phyloP scores from a whole-genome alignment of 352 stramenopile species.

The Aphanomyces invadans region DNA sequence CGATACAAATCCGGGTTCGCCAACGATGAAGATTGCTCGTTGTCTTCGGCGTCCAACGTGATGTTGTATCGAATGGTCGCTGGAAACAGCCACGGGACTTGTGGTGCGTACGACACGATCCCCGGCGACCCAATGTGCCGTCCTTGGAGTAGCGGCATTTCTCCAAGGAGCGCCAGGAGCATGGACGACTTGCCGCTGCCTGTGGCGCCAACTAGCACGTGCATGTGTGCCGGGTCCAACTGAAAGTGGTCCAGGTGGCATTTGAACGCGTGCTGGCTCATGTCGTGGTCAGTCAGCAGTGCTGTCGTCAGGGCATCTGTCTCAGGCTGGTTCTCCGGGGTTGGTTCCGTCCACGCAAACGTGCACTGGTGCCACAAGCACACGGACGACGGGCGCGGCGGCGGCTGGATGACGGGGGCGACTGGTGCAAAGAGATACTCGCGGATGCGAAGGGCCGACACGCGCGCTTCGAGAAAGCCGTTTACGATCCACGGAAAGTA shows the following conservation, averaged over 20 bases:
- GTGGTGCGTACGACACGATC: slow-evolving; percentile 54
- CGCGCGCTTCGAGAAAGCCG: slow-evolving; percentile 73
- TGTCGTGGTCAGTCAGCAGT: too few species aligned
- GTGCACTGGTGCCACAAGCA: slow-evolving; percentile 25
- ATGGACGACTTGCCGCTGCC: slow-evolving; percentile 39
- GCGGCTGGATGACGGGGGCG: background rate
- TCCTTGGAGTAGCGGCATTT: slow-evolving; percentile 25
- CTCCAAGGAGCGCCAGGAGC: slow-evolving; percentile 35
- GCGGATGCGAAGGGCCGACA: slow-evolving; percentile 73
- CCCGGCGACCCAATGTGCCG: slow-evolving; percentile 24
- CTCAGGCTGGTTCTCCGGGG: background rate
- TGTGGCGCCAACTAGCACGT: slow-evolving; percentile 47
- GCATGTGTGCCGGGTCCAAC: slow-evolving; percentile 35
- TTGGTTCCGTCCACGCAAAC: slow-evolving; percentile 29
- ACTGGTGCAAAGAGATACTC: slow-evolving; percentile 48
- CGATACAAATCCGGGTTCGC: slow-evolving; percentile 41
- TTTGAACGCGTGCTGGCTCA: too few species aligned
- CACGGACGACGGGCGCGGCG: background rate
- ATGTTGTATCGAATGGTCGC: slow-evolving; percentile 57
- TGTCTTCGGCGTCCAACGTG: slow-evolving; percentile 34
- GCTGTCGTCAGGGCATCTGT: slow-evolving; percentile 18
- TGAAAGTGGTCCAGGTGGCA: slow-evolving; percentile 41
- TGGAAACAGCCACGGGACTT: slow-evolving; percentile 70
- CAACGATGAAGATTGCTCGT: too few species aligned
- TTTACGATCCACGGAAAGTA: slow-evolving; percentile 90